Evolutionary conservation across 805 yeast genomes (phyloP).

Genomic region (Cyberlindnera bimundalis): DNA sequence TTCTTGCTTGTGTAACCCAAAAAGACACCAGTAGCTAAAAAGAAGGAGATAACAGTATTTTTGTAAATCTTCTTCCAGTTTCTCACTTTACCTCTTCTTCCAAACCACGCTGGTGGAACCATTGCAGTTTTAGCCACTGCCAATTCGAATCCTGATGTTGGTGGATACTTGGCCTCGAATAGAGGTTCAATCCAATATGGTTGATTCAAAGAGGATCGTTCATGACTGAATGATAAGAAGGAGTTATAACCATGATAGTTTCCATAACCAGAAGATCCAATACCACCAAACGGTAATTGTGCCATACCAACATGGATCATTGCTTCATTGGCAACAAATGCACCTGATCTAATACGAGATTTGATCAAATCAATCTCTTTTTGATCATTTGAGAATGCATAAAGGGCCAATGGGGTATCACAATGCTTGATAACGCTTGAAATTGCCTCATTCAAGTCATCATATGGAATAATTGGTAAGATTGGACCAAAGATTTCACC

Average conservation of each 20-base stretch:
- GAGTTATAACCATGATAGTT: conserved; percentile 75
- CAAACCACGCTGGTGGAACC: conserved; percentile 34
- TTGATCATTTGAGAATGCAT: conserved; percentile 54
- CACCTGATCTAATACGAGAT: conserved; percentile 50
- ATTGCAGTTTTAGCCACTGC: conserved; percentile 27
- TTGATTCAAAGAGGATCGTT: conserved; percentile 62
- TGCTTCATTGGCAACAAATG: conserved; percentile 60
- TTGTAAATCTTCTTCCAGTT: conserved; percentile 17
- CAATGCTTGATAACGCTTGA: conserved; percentile 41
- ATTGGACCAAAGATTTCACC: conserved; percentile 85
- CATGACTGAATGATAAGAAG: conserved; percentile 68
- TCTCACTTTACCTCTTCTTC: conserved; percentile 34
- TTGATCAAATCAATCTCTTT: conserved; percentile 48
- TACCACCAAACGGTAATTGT: conserved; percentile 86
- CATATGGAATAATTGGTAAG: conserved; percentile 64
- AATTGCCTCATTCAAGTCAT: conserved; percentile 42
- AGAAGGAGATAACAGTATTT: conserved; percentile 9
- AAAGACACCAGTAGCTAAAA: conserved; percentile 15
- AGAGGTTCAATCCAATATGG: conserved; percentile 61
- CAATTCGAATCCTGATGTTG: conserved; percentile 39
- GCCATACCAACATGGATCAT: conserved; percentile 65
- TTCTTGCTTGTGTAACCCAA: conserved; percentile 15
- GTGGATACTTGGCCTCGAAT: conserved; percentile 65
- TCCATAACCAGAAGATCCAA: conserved; percentile 83
- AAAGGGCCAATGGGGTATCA: conserved; percentile 81